Evolutionary conservation across 192 early-diverging fungal species (phyloP).

Genomic region (Mortierella claussenii): DNA sequence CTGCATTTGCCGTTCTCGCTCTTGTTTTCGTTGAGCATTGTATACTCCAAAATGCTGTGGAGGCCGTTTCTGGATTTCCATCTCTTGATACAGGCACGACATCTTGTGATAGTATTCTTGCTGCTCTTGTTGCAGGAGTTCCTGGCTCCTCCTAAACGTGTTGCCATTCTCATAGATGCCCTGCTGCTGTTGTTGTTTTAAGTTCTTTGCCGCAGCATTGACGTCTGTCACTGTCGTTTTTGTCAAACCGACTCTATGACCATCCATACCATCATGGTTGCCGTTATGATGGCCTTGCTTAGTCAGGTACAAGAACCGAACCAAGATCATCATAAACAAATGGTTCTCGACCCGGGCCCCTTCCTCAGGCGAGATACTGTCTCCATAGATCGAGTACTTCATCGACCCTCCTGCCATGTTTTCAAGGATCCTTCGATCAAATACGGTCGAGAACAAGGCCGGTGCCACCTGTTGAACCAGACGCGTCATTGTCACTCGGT

Average conservation of each 20-base stretch:
- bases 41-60: conserved; percentile 37
- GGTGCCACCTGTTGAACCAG: conserved; percentile 38
- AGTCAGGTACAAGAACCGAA: conserved; percentile 30
- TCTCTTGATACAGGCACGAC: conserved; percentile 27
- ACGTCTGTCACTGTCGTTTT: background rate
- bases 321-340: conserved; percentile 36
- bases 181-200: too few species aligned
- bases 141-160: conserved; percentile 30
- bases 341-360: conserved; percentile 27
- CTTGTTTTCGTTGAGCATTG: conserved; percentile 14
- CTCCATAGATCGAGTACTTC: conserved; percentile 27
- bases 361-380: conserved; percentile 19
- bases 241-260: background rate
- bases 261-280: background rate
- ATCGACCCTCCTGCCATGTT: conserved; percentile 22
- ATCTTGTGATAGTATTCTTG: conserved; percentile 15
- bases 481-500: conserved; percentile 17
- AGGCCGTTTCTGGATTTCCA: conserved; percentile 27
- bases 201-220: too few species aligned
- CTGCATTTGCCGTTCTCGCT: conserved; percentile 3
- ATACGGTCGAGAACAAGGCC: conserved; percentile 43
- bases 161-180: background rate
- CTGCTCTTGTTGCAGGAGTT: conserved; percentile 19
- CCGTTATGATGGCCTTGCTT: too few species aligned
- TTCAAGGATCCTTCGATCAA: conserved; percentile 34